These are phyloP conservation scores for Zizania palustris DNA, from an alignment of 202 grass and related monocot genomes.

Conservation along the genomic window DNA sequence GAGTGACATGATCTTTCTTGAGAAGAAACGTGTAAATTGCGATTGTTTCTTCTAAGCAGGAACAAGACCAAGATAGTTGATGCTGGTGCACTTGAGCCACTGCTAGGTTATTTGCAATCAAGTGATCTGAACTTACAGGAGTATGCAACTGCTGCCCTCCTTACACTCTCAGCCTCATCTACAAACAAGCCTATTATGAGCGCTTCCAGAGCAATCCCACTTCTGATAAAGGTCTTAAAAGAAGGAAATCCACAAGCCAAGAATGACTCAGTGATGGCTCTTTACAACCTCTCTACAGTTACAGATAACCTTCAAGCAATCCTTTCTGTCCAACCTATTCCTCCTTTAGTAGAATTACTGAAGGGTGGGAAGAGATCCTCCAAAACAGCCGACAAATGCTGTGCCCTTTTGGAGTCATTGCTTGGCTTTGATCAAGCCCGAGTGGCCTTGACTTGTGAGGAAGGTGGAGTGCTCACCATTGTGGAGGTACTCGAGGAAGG, in stretches of 20 bases:
- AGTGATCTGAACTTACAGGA: slow-evolving; percentile 72
- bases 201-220: slow-evolving; percentile 64
- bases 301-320: slow-evolving; percentile 63
- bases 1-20: background rate
- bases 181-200: slow-evolving; percentile 72
- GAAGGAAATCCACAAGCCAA: slow-evolving; percentile 81
- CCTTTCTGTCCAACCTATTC: slow-evolving; percentile 62
- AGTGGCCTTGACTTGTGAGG: slow-evolving; percentile 57
- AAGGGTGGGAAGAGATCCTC: slow-evolving; percentile 72
- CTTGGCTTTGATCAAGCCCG: slow-evolving; percentile 68
- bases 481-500: slow-evolving; percentile 93
- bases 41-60: slow-evolving; percentile 51
- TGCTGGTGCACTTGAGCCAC: slow-evolving; percentile 64
- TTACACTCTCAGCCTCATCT: slow-evolving; percentile 84
- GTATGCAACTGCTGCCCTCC: slow-evolving; percentile 76
- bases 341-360: slow-evolving; percentile 62
- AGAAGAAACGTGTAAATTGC: background rate
- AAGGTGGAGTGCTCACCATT: slow-evolving; percentile 70
- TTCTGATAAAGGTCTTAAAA: slow-evolving; percentile 73
- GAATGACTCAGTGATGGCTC: slow-evolving; percentile 73
- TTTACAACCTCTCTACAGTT: slow-evolving; percentile 84
- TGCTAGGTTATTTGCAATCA: slow-evolving; percentile 71
- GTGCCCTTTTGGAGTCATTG: slow-evolving; percentile 72
- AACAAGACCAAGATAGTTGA: slow-evolving; percentile 90
- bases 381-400: slow-evolving; percentile 74